Evolutionary conservation across 768 basidiomycete species (phyloP), one percentile per base, ranked within the genome.

Genomic region (Daedaleopsis nitida): DNA sequence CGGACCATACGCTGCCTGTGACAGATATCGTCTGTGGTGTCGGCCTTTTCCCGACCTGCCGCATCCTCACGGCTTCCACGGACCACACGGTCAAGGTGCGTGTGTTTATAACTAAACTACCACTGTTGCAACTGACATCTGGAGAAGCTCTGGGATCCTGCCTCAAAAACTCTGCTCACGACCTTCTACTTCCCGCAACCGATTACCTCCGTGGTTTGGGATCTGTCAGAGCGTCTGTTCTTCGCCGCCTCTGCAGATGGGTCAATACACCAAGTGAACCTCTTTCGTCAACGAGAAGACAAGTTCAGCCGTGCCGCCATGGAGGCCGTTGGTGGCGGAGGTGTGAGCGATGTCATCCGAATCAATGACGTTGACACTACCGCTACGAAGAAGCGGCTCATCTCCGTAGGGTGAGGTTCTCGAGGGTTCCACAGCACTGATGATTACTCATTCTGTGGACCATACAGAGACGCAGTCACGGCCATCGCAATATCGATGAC

Each of bases 1-100:
- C 90, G 19, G 96, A 98, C 73, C 97, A 99, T 71, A 97, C 96
- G 0, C 83, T 98, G 5, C 91, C 93, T 7, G 81, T 99, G 12
- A 90, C 90, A 8, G 90, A 92, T 67, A 82, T 98, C 35, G 72
- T 81, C 13, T 88, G 94, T 63, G 94, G 96, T 13, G 72, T 92
- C 43, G 94, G 95, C 14, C 64, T 79, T 5, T 96, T 92, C 73
- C 93, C 91, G 16, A 83, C 77, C 57, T 90, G 87, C 73, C 83
- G 91, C 62, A 75, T 91, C 32, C 79, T 96, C 65, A 92, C 95
- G 1, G 85, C 91, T 3, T 92, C 92, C 0, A 71, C 90, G 51
- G 97, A 98, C 72, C 92, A 94, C 63, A 91, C 92, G 27, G 92
- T 94, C 72, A 98, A 98, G 81, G 94, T 93, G 64, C 58, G 75